Evolutionary conservation across 192 early-diverging fungal species (phyloP), one percentile per base, ranked within the genome.

Genomic region (Podochytrium sp.): DNA sequence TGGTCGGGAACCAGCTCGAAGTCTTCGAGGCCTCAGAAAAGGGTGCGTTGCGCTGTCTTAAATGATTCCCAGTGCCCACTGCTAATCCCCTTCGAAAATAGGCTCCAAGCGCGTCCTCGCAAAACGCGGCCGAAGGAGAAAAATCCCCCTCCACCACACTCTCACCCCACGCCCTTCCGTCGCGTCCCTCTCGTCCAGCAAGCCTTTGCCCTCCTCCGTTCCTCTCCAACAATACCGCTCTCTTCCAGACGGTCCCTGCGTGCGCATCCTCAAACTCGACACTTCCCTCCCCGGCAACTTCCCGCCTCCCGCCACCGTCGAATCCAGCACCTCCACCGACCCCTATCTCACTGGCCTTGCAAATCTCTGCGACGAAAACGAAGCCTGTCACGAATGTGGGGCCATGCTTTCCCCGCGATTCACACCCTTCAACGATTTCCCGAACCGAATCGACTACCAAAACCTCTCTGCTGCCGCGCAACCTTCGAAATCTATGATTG

Each of bases 211-310:
- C 52, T 55, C 23, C 16, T 47, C n/a, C n/a, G n/a, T n/a, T n/a
- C n/a, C n/a, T n/a, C n/a, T n/a, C n/a, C 43, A 47, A 47, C 43
- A 47, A 47, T 55, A 25, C 52, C 52, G 7, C 43, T 27, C 25
- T 65, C 25, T 39, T 29, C 38, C 23, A 4, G 57, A 71, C 34
- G 69, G 53, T 2, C 53, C 69, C n/a, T 47, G 43, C 34, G 69
- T 71, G 7, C 49, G 66, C 18, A 76, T 76, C 20, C 7, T 76
- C 25, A 76, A 68, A 43, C 25, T 70, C 43, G 75, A 76, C 51
- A 34, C 69, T 12, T 69, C 52, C 3, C 47, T 76, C 18, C 75
- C 75, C 3, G 75, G 75, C 7, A 32, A 53, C 7, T 62, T 76
- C 41, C 75, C 75, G 20, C 37, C 14, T 0, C 30, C 29, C 25